Percentiles rank a stretch among this genome's conserved stretches.
phyloP scores from a whole-genome alignment of 371 early-diverging fungal species.

The Choanephora cucurbitarum region DNA sequence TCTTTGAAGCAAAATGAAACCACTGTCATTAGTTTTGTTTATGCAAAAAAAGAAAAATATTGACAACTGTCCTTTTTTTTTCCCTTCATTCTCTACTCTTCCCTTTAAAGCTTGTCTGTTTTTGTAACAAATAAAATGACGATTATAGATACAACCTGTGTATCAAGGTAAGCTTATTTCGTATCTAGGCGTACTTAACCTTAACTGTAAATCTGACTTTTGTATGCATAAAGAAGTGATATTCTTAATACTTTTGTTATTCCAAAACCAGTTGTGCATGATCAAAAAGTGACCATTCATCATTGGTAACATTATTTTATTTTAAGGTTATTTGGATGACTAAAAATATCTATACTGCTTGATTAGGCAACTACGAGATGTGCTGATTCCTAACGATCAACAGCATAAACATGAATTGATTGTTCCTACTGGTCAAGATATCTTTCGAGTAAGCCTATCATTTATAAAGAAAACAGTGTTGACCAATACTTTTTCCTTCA shows the following conservation, averaged over 20 bases:
- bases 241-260: conserved; percentile 1
- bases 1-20: neutral
- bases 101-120: neutral
- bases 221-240: too few species aligned
- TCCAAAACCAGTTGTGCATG: conserved; percentile 40
- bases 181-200: neutral
- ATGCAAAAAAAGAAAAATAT: too few species aligned
- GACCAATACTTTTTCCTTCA: neutral
- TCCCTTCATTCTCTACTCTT: neutral
- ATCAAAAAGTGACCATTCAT: conserved; percentile 61
- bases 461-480: neutral
- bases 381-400: conserved; percentile 69
- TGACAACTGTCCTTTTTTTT: neutral
- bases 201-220: too few species aligned
- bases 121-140: conserved; percentile 19
- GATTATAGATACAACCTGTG: conserved; percentile 23
- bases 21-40: neutral
- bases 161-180: conserved; percentile 17
- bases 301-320: conserved; percentile 59
- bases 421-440: conserved; percentile 42
- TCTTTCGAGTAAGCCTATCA: conserved; percentile 20
- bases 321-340: too few species aligned
- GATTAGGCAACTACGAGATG: conserved; percentile 90
- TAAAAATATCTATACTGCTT: too few species aligned
- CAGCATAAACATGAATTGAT: conserved; percentile 32